Evolutionary conservation across 441 rosid species (phyloP), one percentile per base, ranked within the genome.

Genomic region (Adansonia madagascariensis): DNA sequence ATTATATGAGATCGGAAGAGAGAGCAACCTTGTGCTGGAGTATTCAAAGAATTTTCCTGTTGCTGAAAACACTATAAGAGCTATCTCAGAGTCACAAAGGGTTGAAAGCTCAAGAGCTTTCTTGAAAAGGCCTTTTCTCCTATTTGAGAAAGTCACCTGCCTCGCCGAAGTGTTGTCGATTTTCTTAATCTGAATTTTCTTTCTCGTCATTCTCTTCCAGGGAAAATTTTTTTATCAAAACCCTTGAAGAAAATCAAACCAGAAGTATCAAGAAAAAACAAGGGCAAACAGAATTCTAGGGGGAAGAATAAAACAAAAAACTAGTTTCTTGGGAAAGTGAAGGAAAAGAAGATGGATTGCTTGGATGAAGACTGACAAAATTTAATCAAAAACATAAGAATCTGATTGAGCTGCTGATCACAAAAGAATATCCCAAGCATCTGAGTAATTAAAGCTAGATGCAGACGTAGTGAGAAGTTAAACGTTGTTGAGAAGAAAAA

Each of bases 111-210:
- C 87, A 17, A 56, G 61, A 44, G 90, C 89, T 65, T 86, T 86
- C 82, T 88, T 88, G 81, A 88, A 85, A 47, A 85, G 84, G 76
- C 90, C 89, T 78, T 82, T 85, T 63, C 89, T 84, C 64, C 90
- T 88, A 80, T 88, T 88, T 1, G 90, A 84, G 80, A 88, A 88
- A 4, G 85, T 85, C 9, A 87, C 90, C 56, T 88, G 90, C 73
- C 89, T 85, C 0, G 86, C 86, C 15, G 86, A 50, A 1, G 46
- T 76, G 75, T 84, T 84, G 18, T 78, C 87, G 14, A 88, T 88
- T 77, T 81, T 88, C 81, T 84, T 86, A 41, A 88, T 84, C 85
- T 81, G 80, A 68, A 84, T 88, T 67, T 83, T 88, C 80, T 80
- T 75, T 60, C 91, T 80, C 24, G 88, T 71, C 91, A 88, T 75